These are phyloP conservation scores for Nakaseomyces delphensis DNA, from an alignment of 1,139 yeast species.

Conservation along the genomic window DNA sequence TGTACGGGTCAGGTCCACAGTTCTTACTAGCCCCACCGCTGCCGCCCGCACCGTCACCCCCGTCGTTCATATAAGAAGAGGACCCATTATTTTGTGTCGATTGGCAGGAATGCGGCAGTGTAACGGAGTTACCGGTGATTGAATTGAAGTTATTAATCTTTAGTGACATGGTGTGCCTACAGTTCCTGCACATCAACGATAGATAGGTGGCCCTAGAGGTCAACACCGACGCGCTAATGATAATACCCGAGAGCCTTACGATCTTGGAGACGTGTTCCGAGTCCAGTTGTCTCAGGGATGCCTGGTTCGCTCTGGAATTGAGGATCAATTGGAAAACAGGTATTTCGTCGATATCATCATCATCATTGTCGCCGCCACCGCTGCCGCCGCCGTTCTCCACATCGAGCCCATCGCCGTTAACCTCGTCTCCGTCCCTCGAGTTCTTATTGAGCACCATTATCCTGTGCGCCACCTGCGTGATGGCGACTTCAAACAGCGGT, in stretches of 20 bases:
- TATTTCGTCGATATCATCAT: slow-evolving; percentile 44
- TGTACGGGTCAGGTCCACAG: slow-evolving; percentile 88
- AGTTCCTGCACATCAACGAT: slow-evolving; percentile 78
- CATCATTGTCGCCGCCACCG: slow-evolving; percentile 23
- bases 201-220: slow-evolving; percentile 81
- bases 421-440: slow-evolving; percentile 15
- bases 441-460: slow-evolving; percentile 50
- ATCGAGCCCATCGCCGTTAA: slow-evolving; percentile 36
- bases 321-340: slow-evolving; percentile 81
- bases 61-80: slow-evolving; percentile 20
- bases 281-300: slow-evolving; percentile 72
- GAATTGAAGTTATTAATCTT: slow-evolving; percentile 46
- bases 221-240: slow-evolving; percentile 84
- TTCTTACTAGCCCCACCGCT: slow-evolving; percentile 43
- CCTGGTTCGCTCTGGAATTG: slow-evolving; percentile 61
- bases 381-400: slow-evolving; percentile 18
- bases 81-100: slow-evolving; percentile 18
- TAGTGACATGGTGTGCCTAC: slow-evolving; percentile 75
- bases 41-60: slow-evolving; percentile 14
- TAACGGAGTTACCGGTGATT: slow-evolving; percentile 63
- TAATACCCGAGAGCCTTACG: slow-evolving; percentile 85
- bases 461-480: slow-evolving; percentile 81
- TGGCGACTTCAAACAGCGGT: slow-evolving; percentile 83
- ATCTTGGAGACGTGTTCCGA: slow-evolving; percentile 85
- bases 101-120: slow-evolving; percentile 65